These are phyloP conservation scores for Eucalyptus sp. DNA, from an alignment of 345 rosid species.

Conservation along the genomic window DNA sequence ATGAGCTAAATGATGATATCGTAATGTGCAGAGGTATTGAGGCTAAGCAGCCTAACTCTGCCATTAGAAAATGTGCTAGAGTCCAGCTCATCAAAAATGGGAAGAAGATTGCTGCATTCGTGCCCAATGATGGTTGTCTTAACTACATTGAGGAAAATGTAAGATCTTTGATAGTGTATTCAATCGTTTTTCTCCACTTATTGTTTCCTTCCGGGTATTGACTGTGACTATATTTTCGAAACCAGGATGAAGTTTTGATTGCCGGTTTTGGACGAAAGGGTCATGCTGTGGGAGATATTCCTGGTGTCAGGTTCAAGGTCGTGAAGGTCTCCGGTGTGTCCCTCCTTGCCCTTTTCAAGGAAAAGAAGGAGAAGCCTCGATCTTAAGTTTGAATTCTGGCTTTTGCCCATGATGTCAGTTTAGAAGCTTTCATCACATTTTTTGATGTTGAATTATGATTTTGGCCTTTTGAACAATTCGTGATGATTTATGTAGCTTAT, in stretches of 20 bases:
- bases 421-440: background rate
- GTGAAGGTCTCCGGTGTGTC: constrained; percentile 85
- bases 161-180: background rate
- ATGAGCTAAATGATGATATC: background rate
- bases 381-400: constrained; percentile 16
- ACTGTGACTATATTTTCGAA: background rate
- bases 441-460: background rate
- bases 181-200: background rate
- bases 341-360: constrained; percentile 68
- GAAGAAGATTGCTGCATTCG: constrained; percentile 94
- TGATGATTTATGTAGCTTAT: background rate
- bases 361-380: constrained; percentile 86
- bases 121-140: constrained; percentile 93
- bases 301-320: constrained; percentile 82
- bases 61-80: constrained; percentile 89
- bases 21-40: constrained; percentile 64
- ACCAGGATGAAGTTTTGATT: constrained; percentile 66
- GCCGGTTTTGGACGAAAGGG: constrained; percentile 84
- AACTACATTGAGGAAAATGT: constrained; percentile 94
- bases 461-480: constrained; percentile 1
- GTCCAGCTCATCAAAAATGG: constrained; percentile 93
- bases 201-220: background rate
- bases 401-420: background rate
- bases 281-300: constrained; percentile 85
- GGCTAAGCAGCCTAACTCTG: constrained; percentile 99